A percentile compares a stretch with the other conserved stretches of the same genome.
Conservation (phyloP, 1,139 yeast species). For the Taphrina wiesneri region DNA sequence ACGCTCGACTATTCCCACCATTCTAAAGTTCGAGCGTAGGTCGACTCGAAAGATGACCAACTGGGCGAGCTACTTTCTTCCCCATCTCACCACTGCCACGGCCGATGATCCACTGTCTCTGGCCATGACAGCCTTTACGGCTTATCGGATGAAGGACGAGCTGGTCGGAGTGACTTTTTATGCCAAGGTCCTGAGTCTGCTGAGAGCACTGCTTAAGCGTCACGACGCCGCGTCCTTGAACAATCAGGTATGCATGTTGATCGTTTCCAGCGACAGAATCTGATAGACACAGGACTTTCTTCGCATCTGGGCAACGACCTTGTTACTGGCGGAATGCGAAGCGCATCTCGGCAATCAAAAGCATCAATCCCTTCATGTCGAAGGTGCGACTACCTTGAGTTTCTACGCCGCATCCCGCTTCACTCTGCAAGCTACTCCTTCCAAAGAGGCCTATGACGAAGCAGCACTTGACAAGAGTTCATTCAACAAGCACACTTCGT, state of each 20-base stretch:
- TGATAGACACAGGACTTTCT: conserved; percentile 12
- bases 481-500: not conserved
- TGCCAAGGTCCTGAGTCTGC: conserved; percentile 3
- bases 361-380: conserved; percentile 14
- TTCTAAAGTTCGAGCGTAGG: conserved; percentile 2
- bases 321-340: conserved; percentile 25
- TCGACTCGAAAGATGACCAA: conserved; percentile 10
- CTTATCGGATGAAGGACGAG: conserved; percentile 10
- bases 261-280: not conserved
- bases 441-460: not conserved
- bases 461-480: not conserved
- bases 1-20: conserved; percentile 10
- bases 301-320: conserved; percentile 27
- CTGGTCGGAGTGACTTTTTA: conserved; percentile 6
- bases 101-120: conserved; percentile 17
- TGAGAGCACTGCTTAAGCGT: conserved; percentile 14
- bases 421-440: not conserved
- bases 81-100: conserved; percentile 23
- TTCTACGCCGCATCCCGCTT: conserved; percentile 18
- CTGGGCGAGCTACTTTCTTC: conserved; percentile 29
- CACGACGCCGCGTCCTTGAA: conserved; percentile 8
- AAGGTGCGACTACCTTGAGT: conserved; percentile 30
- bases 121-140: conserved; percentile 24
- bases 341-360: conserved; percentile 20
- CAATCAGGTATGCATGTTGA: conserved; percentile 25